phyloP scores from a whole-genome alignment of 179 eudicot species.

The Pouteria campechiana region DNA sequence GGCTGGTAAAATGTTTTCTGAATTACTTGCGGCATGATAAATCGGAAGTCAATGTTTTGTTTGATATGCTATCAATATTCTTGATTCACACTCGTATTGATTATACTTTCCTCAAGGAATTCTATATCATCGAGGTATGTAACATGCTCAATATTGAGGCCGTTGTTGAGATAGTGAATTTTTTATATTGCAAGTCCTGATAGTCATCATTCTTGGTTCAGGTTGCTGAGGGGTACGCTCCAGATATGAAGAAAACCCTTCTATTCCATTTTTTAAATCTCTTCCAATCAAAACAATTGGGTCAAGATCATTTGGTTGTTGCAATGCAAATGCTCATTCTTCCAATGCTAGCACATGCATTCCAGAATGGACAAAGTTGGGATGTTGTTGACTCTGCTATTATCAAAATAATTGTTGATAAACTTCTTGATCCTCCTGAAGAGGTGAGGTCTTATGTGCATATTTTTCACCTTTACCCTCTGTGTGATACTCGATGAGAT shows the following conservation, averaged over 20 bases:
- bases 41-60: constrained; percentile 80
- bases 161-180: no score
- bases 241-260: constrained; percentile 78
- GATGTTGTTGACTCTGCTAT: constrained; percentile 87
- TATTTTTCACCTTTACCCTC: no score
- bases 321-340: constrained; percentile 98
- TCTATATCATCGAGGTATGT: constrained; percentile 85
- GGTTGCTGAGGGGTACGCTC: constrained; percentile 97
- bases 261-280: constrained; percentile 83
- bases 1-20: constrained; percentile 97
- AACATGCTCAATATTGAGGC: background rate
- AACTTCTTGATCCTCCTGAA: constrained; percentile 97
- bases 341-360: constrained; percentile 97
- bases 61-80: constrained; percentile 90
- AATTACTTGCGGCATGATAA: constrained; percentile 91
- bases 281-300: constrained; percentile 78
- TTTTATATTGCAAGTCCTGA: no score
- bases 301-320: constrained; percentile 85
- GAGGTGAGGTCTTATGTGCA: constrained; percentile 65
- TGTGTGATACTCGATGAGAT: background rate
- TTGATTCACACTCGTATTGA: constrained; percentile 78
- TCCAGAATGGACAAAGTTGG: constrained; percentile 94
- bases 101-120: constrained; percentile 93
- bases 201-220: constrained; percentile 10
- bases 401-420: constrained; percentile 82